Conservation (phyloP, 1,139 yeast genomes). For the Debaryomyces subglobosus region DNA sequence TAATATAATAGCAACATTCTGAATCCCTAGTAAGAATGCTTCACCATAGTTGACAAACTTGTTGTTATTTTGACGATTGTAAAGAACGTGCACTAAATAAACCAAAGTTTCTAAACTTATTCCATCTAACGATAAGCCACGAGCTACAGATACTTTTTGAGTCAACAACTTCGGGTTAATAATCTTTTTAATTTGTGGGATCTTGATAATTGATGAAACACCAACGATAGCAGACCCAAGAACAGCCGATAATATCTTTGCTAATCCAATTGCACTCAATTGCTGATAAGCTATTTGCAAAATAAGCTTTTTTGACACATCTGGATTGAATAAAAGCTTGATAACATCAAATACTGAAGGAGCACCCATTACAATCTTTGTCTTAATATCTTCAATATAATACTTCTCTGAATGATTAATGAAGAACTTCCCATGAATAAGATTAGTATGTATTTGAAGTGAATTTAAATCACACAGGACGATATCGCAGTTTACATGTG, state of each 20-base stretch:
- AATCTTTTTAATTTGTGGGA: conserved; percentile 49
- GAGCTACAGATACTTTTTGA: conserved; percentile 35
- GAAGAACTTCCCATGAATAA: not conserved
- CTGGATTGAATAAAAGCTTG: conserved; percentile 42
- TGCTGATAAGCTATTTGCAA: conserved; percentile 44
- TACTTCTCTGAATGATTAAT: not conserved
- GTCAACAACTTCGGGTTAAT: conserved; percentile 30
- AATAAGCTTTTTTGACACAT: conserved; percentile 42
- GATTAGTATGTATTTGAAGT: not conserved
- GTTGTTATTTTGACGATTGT: conserved; percentile 39
- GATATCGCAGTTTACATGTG: not conserved
- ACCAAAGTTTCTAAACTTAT: conserved; percentile 42
- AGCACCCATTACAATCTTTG: conserved; percentile 12
- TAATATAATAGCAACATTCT: conserved; percentile 41
- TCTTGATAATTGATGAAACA: conserved; percentile 42
- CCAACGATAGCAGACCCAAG: conserved; percentile 44
- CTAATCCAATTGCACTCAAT: conserved; percentile 39
- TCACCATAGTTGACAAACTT: conserved; percentile 49
- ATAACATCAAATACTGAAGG: conserved; percentile 31
- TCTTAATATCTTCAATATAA: not conserved
- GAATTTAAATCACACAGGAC: not conserved
- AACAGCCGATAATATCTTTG: conserved; percentile 37
- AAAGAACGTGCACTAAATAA: conserved; percentile 45
- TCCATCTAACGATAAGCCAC: conserved; percentile 43
- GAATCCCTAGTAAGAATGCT: conserved; percentile 43